Conservation (phyloP, 1,139 yeast genomes). For the Taiozyma sp. region DNA sequence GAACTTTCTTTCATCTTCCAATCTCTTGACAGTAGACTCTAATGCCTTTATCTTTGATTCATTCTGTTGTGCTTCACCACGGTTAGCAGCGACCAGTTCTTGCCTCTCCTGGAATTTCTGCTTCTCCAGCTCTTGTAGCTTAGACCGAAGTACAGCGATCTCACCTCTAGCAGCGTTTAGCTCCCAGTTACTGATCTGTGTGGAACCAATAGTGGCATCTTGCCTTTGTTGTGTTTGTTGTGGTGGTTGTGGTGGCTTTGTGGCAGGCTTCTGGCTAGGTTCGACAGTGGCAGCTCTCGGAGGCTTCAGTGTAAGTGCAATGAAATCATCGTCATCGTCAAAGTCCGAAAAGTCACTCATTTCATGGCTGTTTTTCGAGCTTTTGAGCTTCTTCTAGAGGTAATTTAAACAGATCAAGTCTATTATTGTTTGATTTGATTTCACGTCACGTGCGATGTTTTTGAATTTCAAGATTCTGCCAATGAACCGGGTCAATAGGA, state of each 20-base stretch:
- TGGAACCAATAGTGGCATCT: background rate
- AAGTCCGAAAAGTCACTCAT: constrained; percentile 12
- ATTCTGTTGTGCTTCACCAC: constrained; percentile 27
- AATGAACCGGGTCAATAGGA: background rate
- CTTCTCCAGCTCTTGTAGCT: constrained; percentile 44
- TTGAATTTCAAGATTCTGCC: background rate
- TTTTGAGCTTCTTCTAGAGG: background rate
- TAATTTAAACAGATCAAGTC: too few species aligned
- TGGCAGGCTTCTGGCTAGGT: background rate
- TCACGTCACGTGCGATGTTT: too few species aligned
- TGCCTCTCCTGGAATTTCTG: constrained; percentile 17
- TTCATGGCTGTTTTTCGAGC: background rate
- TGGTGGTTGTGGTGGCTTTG: background rate
- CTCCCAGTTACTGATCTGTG: constrained; percentile 10
- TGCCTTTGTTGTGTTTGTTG: background rate
- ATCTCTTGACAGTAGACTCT: constrained; percentile 39
- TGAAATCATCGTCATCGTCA: constrained; percentile 20
- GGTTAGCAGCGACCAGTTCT: constrained; percentile 9
- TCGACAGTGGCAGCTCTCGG: background rate
- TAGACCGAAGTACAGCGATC: constrained; percentile 66
- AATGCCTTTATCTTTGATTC: constrained; percentile 40
- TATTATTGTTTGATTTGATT: too few species aligned
- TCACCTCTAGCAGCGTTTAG: constrained; percentile 65
- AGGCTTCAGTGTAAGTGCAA: constrained; percentile 21
- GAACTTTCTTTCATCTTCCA: constrained; percentile 71